Percentiles rank a stretch among this genome's conserved stretches.
Conservation (phyloP, 1,284 basidiomycete genomes). For the Pascua guehoae region DNA sequence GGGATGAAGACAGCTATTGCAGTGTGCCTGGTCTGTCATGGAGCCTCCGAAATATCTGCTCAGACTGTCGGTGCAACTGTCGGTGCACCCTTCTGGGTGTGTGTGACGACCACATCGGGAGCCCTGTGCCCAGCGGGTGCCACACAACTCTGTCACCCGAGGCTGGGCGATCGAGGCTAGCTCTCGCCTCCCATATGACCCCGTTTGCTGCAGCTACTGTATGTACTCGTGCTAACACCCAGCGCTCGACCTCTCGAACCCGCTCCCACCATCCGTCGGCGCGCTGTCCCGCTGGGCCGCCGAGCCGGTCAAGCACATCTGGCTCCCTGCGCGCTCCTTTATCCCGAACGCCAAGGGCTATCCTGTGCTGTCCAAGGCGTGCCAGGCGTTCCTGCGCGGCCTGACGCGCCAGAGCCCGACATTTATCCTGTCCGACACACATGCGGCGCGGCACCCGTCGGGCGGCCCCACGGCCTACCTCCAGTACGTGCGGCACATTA, state of each 20-base stretch:
- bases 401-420: constrained; percentile 81
- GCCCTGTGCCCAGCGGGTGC: too few species aligned
- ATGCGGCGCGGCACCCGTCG: constrained; percentile 61
- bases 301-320: constrained; percentile 82
- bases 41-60: too few species aligned
- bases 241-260: constrained; percentile 87
- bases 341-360: constrained; percentile 96
- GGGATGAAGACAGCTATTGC: too few species aligned
- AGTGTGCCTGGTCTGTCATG: too few species aligned
- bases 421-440: constrained; percentile 71
- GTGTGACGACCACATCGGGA: too few species aligned
- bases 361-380: constrained; percentile 89
- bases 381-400: constrained; percentile 80
- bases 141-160: too few species aligned
- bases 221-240: constrained; percentile 4
- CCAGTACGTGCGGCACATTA: constrained; percentile 82
- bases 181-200: too few species aligned
- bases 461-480: constrained; percentile 85
- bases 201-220: background rate
- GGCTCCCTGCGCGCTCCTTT: constrained; percentile 83
- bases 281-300: constrained; percentile 82
- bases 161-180: too few species aligned
- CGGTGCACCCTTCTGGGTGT: too few species aligned
- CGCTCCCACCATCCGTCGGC: constrained; percentile 69
- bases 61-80: too few species aligned